A percentile compares a stretch with the other conserved stretches of the same genome.
Evolutionary conservation across 257 asterid genomes (phyloP).

Genomic region (Lavandula angustifolia): DNA sequence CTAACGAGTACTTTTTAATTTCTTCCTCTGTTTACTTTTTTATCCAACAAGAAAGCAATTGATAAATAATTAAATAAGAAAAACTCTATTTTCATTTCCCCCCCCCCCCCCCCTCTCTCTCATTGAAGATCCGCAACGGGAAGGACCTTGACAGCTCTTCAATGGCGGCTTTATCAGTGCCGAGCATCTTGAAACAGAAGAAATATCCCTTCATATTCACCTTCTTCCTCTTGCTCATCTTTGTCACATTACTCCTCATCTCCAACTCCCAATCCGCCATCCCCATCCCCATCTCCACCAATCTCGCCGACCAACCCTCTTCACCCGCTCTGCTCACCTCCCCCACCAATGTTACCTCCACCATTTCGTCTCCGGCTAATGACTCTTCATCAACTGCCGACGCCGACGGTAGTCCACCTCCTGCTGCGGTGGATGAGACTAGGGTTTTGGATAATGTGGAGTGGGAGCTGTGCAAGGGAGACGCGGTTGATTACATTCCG

Average conservation of each 20-base stretch:
- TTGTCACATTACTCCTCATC: conserved; percentile 63
- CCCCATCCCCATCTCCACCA: conserved; percentile 38
- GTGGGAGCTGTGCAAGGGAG: conserved; percentile 66
- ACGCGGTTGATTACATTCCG: conserved; percentile 73
- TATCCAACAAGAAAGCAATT: too few species aligned
- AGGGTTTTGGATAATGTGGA: conserved; percentile 39
- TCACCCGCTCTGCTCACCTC: conserved; percentile 2
- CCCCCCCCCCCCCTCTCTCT: too few species aligned
- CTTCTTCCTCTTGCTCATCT: conserved; percentile 58
- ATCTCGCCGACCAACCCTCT: conserved; percentile 34
- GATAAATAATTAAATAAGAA: too few species aligned
- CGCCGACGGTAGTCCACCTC: neutral
- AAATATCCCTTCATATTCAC: conserved; percentile 75
- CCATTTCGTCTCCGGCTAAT: neutral
- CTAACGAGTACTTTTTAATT: too few species aligned
- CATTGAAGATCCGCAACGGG: conserved; percentile 11
- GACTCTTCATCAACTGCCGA: neutral
- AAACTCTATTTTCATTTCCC: neutral
- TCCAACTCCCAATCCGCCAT: conserved; percentile 60
- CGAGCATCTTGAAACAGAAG: conserved; percentile 58
- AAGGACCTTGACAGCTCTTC: neutral
- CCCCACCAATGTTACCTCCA: neutral
- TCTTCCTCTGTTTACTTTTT: too few species aligned
- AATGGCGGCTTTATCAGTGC: conserved; percentile 58
- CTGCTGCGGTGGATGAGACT: conserved; percentile 16